Evolutionary conservation across 116 monocot species (phyloP).

Genomic region (Zostera marina): DNA sequence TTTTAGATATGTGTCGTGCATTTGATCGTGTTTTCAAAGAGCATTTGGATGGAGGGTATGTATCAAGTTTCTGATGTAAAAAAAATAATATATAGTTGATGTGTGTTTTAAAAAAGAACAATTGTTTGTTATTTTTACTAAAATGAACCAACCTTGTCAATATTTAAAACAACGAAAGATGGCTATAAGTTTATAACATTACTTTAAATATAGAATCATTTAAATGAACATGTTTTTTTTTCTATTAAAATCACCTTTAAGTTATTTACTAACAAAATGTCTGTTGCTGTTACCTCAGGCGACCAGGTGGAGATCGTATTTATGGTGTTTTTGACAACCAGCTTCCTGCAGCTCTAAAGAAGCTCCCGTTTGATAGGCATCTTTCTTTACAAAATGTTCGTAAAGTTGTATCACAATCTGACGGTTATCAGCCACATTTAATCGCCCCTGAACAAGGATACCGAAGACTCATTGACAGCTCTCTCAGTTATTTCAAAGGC

Average conservation of each 20-base stretch:
- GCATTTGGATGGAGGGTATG: slow-evolving; percentile 96
- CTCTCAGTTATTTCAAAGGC: slow-evolving; percentile 77
- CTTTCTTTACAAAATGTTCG: slow-evolving; percentile 86
- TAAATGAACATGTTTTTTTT: too few relatives aligned
- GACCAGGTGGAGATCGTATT: slow-evolving; percentile 91
- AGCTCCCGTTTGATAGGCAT: slow-evolving; percentile 92
- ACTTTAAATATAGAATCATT: too few relatives aligned
- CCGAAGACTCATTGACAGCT: slow-evolving; percentile 91
- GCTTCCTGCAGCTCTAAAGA: slow-evolving; percentile 83
- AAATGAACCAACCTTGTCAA: too few relatives aligned
- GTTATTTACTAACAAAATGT: background rate
- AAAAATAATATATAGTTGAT: too few relatives aligned
- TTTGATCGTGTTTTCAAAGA: slow-evolving; percentile 98
- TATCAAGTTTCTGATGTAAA: background rate
- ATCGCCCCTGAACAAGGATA: slow-evolving; percentile 99
- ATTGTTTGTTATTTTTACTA: too few relatives aligned
- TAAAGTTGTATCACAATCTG: slow-evolving; percentile 89
- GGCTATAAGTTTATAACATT: too few relatives aligned
- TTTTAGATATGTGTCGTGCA: slow-evolving; percentile 95
- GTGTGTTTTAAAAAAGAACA: too few relatives aligned
- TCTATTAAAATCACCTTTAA: background rate
- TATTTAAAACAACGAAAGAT: too few relatives aligned
- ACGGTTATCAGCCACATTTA: slow-evolving; percentile 95
- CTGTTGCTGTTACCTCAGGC: slow-evolving; percentile 30
- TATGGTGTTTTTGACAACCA: slow-evolving; percentile 97